Evolutionary conservation across 768 basidiomycete genomes (phyloP), one percentile per base, ranked within the genome.

Genomic region (Hortiboletus campestris): DNA sequence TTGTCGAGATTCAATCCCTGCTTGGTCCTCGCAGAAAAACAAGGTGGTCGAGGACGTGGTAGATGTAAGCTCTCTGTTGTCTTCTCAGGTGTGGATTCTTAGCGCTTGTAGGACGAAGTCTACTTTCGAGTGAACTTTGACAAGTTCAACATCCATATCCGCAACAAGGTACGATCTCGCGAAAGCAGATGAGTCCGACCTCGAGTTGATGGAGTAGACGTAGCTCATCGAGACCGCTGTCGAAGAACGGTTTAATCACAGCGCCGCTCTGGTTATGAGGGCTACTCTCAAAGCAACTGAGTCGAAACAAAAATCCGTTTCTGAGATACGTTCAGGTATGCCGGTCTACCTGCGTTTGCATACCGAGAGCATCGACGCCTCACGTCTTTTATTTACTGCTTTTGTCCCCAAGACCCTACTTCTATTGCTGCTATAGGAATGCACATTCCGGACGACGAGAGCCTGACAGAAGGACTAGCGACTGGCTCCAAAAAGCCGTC

Each of bases 71-170:
- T 2, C 12, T 39, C 17, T 32, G n/a, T 32, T 40, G 58, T 46
- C 29, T 32, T 29, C 1, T 29, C 3, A 12, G 34, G 28, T n/a
- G 31, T 10, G 0, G 2, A 16, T 19, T 32, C 42, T 64, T 42
- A 57, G 39, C 45, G 64, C 28, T 51, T 6, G 8, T 55, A 94
- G 86, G 84, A 89, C 17, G 76, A 76, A 3, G 81, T 91, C 34
- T 85, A 86, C 71, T 90, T 97, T 67, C 84, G 91, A 46, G 81
- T 98, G 46, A 98, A 98, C 74, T 90, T 86, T 67, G 88, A 94
- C 62, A 88, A 84, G 63, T 96, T 94, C 72, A 85, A 89, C 61
- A 77, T 92, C 32, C 86, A 91, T 63, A 84, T 97, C 49, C 87
- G 96, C 41, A 96, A 97, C 73, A 78, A 86, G 66, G 93, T 92